A percentile compares a stretch with the other conserved stretches of the same genome.
Conservation (phyloP, 768 basidiomycete genomes). For the Agrocybe praecox region DNA sequence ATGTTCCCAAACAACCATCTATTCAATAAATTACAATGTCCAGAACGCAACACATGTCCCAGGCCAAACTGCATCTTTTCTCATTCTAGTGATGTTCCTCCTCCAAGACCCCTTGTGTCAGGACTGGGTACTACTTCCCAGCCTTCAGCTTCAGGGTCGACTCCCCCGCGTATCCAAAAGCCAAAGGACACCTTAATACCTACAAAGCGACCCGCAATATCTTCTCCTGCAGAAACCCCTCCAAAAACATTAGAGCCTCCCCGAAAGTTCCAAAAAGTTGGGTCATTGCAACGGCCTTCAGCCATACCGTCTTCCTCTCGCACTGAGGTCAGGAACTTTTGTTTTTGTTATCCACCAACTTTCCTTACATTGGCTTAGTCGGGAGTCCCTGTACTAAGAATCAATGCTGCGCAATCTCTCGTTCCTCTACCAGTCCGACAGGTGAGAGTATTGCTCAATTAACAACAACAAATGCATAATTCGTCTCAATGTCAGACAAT, state of each 20-base stretch:
- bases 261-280: constrained; percentile 63
- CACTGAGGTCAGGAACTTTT: constrained; percentile 29
- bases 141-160: constrained; percentile 4
- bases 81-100: constrained; percentile 46
- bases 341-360: not conserved
- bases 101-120: constrained; percentile 32
- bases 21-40: constrained; percentile 64
- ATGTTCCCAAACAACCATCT: constrained; percentile 70
- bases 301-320: constrained; percentile 43
- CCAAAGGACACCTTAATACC: constrained; percentile 36
- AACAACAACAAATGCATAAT: not conserved
- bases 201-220: constrained; percentile 51
- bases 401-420: constrained; percentile 69
- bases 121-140: not conserved
- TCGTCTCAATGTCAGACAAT: constrained; percentile 48
- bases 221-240: constrained; percentile 30
- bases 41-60: constrained; percentile 49
- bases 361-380: constrained; percentile 33
- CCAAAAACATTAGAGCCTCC: constrained; percentile 50
- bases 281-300: constrained; percentile 40
- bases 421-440: constrained; percentile 78
- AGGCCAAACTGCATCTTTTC: constrained; percentile 67
- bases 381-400: constrained; percentile 65
- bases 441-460: constrained; percentile 34
- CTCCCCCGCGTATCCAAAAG: constrained; percentile 14